These are phyloP conservation scores for Cafeteria roenbergensis DNA, from an alignment of 108 stramenopile species.

Conservation along the genomic window DNA sequence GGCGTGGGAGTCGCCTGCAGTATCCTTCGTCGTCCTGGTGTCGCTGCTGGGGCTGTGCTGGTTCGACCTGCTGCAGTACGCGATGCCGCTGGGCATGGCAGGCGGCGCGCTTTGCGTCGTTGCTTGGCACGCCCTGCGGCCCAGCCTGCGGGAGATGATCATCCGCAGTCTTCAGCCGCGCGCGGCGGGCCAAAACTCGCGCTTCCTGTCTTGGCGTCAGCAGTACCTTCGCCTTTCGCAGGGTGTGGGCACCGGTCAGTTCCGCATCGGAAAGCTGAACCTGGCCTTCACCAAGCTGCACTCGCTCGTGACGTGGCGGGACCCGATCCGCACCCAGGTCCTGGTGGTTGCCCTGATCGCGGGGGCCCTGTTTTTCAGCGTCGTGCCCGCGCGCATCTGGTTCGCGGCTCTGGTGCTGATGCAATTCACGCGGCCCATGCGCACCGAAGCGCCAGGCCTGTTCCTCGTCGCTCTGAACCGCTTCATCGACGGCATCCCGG, in stretches of 20 bases:
- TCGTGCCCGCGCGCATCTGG: background rate
- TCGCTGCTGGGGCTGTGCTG: background rate
- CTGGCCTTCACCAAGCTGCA: background rate
- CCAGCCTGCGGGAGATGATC: background rate
- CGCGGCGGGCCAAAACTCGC: background rate
- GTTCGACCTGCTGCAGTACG: background rate
- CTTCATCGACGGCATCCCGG: background rate
- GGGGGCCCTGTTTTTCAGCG: background rate
- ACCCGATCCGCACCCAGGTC: background rate
- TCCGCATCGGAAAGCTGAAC: background rate
- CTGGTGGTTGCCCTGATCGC: background rate
- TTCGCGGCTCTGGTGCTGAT: background rate
- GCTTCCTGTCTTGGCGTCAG: background rate
- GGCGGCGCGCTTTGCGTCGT: background rate
- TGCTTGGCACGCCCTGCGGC: too few relatives aligned
- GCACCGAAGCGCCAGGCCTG: background rate
- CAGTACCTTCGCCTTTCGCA: too few relatives aligned
- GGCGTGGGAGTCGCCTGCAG: background rate
- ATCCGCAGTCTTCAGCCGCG: background rate
- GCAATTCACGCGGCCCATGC: background rate
- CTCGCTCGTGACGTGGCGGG: background rate
- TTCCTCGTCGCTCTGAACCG: background rate
- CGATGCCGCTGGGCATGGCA: background rate
- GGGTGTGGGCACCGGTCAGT: background rate
- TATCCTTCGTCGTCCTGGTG: background rate